phyloP scores from a whole-genome alignment of 2,329 filamentous ascomycete species.

The Penicillium sp. region DNA sequence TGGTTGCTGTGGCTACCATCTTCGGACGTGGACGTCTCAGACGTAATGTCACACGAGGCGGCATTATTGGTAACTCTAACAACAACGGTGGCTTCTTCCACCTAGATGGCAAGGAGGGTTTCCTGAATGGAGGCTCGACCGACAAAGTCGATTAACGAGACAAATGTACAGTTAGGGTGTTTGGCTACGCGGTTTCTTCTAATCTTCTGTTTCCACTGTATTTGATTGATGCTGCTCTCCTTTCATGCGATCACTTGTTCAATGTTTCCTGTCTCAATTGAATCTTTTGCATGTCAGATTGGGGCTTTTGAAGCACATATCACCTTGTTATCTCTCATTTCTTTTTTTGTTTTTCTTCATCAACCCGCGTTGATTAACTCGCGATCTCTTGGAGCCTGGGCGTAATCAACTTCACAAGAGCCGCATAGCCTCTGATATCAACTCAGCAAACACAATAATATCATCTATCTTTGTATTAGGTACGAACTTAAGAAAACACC shows the following conservation, averaged over 20 bases:
- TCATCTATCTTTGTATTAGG: background rate
- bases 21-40: slow-evolving; percentile 35
- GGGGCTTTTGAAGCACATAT: slow-evolving; percentile 24
- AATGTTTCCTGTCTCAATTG: slow-evolving; percentile 9
- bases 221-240: slow-evolving; percentile 23
- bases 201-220: slow-evolving; percentile 26
- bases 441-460: slow-evolving; percentile 1
- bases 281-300: slow-evolving; percentile 22
- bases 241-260: slow-evolving; percentile 8
- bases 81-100: slow-evolving; percentile 47
- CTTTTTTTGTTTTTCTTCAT: slow-evolving; percentile 8
- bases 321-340: slow-evolving; percentile 10
- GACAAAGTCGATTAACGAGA: slow-evolving; percentile 49
- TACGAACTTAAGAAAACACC: too few species aligned
- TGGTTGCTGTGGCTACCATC: slow-evolving; percentile 34
- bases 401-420: background rate
- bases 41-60: slow-evolving; percentile 32
- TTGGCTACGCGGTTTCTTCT: slow-evolving; percentile 25
- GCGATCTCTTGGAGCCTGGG: background rate
- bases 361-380: background rate
- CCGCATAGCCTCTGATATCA: background rate
- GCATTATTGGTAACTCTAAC: slow-evolving; percentile 36
- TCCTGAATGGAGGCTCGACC: slow-evolving; percentile 43
- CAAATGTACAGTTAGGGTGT: slow-evolving; percentile 35
- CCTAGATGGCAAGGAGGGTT: slow-evolving; percentile 50